Conservation (phyloP, 345 rosid genomes). For the Murraya koenigii region DNA sequence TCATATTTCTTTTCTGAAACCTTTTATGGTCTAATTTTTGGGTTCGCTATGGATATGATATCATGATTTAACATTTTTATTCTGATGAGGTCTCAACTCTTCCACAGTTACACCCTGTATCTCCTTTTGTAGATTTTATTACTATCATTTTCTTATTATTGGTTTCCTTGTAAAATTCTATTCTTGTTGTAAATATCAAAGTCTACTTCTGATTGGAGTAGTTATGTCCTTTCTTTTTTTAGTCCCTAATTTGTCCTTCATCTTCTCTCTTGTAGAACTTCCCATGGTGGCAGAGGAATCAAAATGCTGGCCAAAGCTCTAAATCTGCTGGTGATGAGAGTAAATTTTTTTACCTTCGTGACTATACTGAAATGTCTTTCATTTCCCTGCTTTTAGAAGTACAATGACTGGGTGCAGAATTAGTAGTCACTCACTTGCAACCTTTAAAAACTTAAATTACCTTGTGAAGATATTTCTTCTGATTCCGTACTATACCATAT, state of each 20-base stretch:
- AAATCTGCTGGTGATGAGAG: not conserved
- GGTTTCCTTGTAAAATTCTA: not conserved
- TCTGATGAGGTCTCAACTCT: not conserved
- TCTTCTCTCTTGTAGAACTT: not conserved
- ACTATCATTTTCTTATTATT: not conserved
- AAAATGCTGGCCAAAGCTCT: not conserved
- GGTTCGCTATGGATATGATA: not conserved
- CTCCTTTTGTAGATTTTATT: not conserved
- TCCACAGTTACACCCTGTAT: too few species aligned
- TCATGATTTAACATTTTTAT: not conserved
- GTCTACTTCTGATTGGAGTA: not conserved
- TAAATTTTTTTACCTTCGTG: slow-evolving; percentile 3
- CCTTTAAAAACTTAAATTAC: not conserved
- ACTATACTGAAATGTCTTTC: not conserved
- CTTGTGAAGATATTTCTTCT: not conserved
- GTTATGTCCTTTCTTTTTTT: not conserved
- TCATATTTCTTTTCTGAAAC: not conserved
- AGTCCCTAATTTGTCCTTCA: not conserved
- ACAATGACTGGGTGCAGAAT: not conserved
- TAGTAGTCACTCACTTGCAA: not conserved
- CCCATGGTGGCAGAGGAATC: not conserved
- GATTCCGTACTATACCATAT: not conserved
- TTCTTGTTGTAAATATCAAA: not conserved
- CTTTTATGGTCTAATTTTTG: not conserved
- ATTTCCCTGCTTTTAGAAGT: not conserved